Percentiles rank a stretch among this genome's conserved stretches.
Evolutionary conservation across 2,329 filamentous ascomycete genomes (phyloP).

Genomic region (Fusarium palustre): DNA sequence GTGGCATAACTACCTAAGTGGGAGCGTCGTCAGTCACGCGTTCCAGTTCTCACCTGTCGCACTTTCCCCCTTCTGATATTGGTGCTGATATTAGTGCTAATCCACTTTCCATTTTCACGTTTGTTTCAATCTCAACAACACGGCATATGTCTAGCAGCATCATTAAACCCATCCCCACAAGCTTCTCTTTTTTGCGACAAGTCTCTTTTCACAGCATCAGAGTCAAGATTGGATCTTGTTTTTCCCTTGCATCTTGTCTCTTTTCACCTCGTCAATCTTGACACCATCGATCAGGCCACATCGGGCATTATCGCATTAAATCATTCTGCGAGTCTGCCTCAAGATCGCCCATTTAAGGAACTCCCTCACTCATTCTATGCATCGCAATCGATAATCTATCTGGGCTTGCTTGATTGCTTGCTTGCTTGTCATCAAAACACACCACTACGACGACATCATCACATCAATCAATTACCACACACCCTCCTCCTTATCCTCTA

Average conservation of each 20-base stretch:
- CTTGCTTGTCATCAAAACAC: constrained; percentile 28
- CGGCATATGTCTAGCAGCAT: constrained; percentile 12
- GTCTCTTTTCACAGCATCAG: not conserved
- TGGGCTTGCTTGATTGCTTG: not conserved
- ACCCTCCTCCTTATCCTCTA: constrained; percentile 16
- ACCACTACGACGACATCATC: constrained; percentile 28
- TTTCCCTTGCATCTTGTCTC: not conserved
- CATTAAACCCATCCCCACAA: constrained; percentile 24
- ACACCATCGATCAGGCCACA: constrained; percentile 25
- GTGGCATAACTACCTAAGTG: too few species aligned
- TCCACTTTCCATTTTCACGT: constrained; percentile 35
- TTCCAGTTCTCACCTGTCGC: not conserved
- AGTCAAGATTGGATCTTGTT: constrained; percentile 1
- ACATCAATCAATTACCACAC: constrained; percentile 32
- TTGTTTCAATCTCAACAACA: constrained; percentile 40
- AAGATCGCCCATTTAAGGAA: constrained; percentile 1
- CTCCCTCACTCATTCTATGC: not conserved
- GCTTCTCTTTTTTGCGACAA: constrained; percentile 25
- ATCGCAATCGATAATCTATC: constrained; percentile 12
- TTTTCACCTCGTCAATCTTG: constrained; percentile 16
- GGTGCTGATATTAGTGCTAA: constrained; percentile 18
- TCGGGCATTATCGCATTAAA: constrained; percentile 17
- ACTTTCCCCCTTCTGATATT: constrained; percentile 29
- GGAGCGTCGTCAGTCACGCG: constrained; percentile 20
- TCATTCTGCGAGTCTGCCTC: not conserved